A percentile compares a stretch with the other conserved stretches of the same genome.
Conservation (phyloP, 2,329 filamentous ascomycete species). For the Neonectria coccinea region DNA sequence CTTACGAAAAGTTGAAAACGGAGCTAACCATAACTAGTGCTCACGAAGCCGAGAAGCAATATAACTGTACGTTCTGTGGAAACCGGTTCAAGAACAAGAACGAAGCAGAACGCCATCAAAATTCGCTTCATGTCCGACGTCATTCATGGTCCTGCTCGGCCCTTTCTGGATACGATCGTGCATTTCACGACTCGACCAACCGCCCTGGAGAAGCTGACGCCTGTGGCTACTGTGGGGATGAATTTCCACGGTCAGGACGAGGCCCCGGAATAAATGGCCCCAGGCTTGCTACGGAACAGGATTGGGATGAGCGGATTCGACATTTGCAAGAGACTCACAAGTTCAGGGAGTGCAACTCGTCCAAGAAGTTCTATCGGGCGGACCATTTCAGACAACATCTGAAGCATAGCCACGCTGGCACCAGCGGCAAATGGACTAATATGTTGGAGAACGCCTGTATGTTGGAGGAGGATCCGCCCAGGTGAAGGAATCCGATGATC, state of each 20-base stretch:
- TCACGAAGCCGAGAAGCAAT: conserved; percentile 96
- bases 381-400: conserved; percentile 98
- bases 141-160: conserved; percentile 98
- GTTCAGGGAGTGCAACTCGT: conserved; percentile 96
- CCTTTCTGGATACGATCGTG: conserved; percentile 79
- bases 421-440: conserved; percentile 98
- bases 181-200: conserved; percentile 84
- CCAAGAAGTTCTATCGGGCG: conserved; percentile 97
- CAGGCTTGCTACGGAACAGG: conserved; percentile 75
- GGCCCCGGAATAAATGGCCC: conserved; percentile 51
- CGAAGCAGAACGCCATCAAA: conserved; percentile 95
- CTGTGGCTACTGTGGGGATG: conserved; percentile 95
- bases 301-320: conserved; percentile 88
- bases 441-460: conserved; percentile 97
- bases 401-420: conserved; percentile 96
- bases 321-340: conserved; percentile 95
- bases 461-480: conserved; percentile 78
- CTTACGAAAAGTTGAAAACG: not conserved
- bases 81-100: conserved; percentile 99
- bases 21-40: conserved; percentile 64
- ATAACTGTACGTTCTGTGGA: conserved; percentile 90
- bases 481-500: conserved; percentile 39
- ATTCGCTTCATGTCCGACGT: conserved; percentile 89
- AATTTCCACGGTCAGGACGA: conserved; percentile 73
- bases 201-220: conserved; percentile 77